Conservation (phyloP, 495 filamentous ascomycete species). For the Schizothecium vesticola region DNA sequence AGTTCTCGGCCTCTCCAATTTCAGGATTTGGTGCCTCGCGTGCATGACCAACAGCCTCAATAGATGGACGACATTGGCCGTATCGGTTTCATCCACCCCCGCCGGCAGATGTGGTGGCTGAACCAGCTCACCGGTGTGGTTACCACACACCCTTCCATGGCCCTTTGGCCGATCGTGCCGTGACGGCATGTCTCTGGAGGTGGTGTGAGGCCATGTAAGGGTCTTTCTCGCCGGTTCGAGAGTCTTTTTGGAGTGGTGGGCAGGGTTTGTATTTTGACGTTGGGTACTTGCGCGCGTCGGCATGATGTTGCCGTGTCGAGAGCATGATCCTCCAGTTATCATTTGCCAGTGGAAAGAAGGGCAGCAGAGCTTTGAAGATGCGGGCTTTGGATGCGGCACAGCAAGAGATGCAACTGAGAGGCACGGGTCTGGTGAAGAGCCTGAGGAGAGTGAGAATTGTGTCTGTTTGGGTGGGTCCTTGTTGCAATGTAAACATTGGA, state of each 20-base stretch:
- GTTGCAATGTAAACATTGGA: background rate
- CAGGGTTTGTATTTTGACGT: background rate
- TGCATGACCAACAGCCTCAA: background rate
- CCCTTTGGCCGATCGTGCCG: background rate
- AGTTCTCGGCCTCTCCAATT: background rate
- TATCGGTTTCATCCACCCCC: background rate
- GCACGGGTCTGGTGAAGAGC: background rate
- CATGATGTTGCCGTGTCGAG: background rate
- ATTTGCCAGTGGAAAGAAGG: background rate
- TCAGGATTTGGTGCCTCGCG: background rate
- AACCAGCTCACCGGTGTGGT: slow-evolving; percentile 9
- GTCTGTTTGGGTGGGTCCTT: background rate
- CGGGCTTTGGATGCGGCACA: background rate
- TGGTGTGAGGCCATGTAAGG: background rate
- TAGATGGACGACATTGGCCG: background rate
- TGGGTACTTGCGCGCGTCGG: background rate
- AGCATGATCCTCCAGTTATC: background rate
- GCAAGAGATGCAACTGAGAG: background rate
- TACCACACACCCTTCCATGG: slow-evolving; percentile 2
- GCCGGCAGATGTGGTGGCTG: slow-evolving; percentile 4
- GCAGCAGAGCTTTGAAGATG: background rate
- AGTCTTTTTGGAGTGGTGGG: background rate
- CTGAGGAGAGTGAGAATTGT: background rate
- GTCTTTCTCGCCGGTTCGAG: background rate
- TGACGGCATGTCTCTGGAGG: background rate